A percentile compares a stretch with the other conserved stretches of the same genome.
Conservation (phyloP, 2,329 filamentous ascomycete species). For the Fusarium torreyae region DNA sequence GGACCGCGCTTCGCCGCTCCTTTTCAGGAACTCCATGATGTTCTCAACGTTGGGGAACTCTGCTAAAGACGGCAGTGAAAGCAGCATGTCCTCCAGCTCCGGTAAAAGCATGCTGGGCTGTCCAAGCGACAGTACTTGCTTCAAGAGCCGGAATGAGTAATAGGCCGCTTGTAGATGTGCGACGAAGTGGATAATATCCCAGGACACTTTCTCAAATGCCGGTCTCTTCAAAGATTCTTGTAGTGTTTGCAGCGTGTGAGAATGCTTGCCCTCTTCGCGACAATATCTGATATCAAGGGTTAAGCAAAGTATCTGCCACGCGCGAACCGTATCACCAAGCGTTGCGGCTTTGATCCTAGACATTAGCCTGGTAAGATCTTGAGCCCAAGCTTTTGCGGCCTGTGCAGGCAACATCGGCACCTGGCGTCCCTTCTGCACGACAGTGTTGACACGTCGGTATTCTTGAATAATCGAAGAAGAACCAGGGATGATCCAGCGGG, state of each 20-base stretch:
- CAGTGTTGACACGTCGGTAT: slow-evolving; percentile 55
- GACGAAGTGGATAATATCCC: slow-evolving; percentile 73
- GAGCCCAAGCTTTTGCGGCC: slow-evolving; percentile 18
- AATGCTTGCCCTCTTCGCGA: slow-evolving; percentile 49
- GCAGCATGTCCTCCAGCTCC: slow-evolving; percentile 44
- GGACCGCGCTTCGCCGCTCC: slow-evolving; percentile 17
- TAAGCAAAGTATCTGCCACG: slow-evolving; percentile 51
- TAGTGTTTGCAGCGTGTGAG: slow-evolving; percentile 46
- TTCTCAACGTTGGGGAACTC: slow-evolving; percentile 46
- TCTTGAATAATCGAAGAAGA: slow-evolving; percentile 51
- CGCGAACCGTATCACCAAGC: neutral
- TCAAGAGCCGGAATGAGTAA: slow-evolving; percentile 72
- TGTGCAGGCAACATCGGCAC: slow-evolving; percentile 35
- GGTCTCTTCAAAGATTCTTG: slow-evolving; percentile 20
- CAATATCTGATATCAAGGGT: slow-evolving; percentile 51
- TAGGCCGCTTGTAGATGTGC: slow-evolving; percentile 73
- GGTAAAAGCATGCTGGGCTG: slow-evolving; percentile 12
- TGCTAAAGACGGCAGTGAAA: slow-evolving; percentile 46
- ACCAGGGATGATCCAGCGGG: slow-evolving; percentile 49
- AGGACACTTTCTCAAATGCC: slow-evolving; percentile 52
- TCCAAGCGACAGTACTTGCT: slow-evolving; percentile 53
- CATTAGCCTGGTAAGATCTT: slow-evolving; percentile 45
- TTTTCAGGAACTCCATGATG: slow-evolving; percentile 40
- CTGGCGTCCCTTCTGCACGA: slow-evolving; percentile 50
- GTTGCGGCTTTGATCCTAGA: slow-evolving; percentile 16